Conservation (phyloP, 2,329 filamentous ascomycete genomes). For the Trichoderma lentiforme region DNA sequence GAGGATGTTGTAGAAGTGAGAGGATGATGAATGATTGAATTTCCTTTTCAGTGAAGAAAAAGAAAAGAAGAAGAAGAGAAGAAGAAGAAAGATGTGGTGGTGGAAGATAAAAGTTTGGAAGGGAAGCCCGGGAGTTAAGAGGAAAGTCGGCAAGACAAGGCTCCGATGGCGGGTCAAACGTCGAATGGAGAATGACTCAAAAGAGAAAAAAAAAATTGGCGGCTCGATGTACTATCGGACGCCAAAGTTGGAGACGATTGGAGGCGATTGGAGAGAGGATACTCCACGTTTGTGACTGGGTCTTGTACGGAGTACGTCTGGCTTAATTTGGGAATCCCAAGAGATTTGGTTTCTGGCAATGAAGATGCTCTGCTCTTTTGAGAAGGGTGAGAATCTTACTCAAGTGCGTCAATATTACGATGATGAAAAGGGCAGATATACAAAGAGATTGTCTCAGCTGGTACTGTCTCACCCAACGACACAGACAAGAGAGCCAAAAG, state of each 20-base stretch:
- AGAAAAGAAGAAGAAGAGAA: background rate
- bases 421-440: background rate
- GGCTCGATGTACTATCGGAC: background rate
- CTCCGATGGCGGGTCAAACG: slow-evolving; percentile 13
- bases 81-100: background rate
- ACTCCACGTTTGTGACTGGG: background rate
- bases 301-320: background rate
- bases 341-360: background rate
- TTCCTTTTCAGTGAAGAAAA: background rate
- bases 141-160: background rate
- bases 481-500: background rate
- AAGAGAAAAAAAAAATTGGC: background rate
- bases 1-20: background rate
- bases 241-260: background rate
- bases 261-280: background rate
- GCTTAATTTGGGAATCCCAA: background rate
- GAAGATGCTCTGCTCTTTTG: background rate
- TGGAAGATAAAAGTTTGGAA: background rate
- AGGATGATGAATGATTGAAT: background rate
- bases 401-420: background rate
- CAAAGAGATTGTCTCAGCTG: background rate
- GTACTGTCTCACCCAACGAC: background rate
- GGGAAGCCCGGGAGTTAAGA: background rate
- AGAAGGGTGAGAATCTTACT: background rate
- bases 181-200: slow-evolving; percentile 15